A percentile compares a stretch with the other conserved stretches of the same genome.
phyloP scores from a whole-genome alignment of 176 grass and related monocot species.

The Alopecurus myosuroides region DNA sequence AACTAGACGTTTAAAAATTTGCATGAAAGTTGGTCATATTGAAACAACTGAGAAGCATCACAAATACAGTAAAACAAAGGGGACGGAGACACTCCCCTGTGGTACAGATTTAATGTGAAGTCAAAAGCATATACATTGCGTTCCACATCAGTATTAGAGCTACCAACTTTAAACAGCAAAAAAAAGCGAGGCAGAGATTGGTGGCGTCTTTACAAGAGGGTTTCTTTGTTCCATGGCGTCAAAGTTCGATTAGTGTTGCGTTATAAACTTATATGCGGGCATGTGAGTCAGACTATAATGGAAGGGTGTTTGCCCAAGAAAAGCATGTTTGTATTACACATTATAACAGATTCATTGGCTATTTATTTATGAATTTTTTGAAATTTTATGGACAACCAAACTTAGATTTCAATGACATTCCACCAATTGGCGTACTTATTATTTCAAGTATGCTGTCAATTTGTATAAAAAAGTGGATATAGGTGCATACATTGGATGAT shows the following conservation, averaged over 20 bases:
- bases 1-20: neutral
- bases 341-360: neutral
- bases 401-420: neutral
- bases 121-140: neutral
- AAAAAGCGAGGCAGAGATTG: neutral
- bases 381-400: neutral
- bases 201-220: neutral
- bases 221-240: neutral
- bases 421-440: neutral
- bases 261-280: neutral
- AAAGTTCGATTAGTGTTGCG: neutral
- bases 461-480: neutral
- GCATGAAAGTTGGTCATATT: neutral
- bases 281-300: neutral
- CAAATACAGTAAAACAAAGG: neutral
- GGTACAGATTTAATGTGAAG: neutral
- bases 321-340: neutral
- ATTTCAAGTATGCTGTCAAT: neutral
- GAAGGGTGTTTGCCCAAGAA: neutral
- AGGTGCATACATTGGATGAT: neutral
- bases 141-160: neutral
- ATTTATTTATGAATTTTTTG: neutral
- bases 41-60: constrained; percentile 13
- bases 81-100: neutral
- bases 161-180: neutral